These are phyloP conservation scores for Zoysia japonica DNA, from an alignment of 176 grass and related monocot genomes.

Conservation along the genomic window DNA sequence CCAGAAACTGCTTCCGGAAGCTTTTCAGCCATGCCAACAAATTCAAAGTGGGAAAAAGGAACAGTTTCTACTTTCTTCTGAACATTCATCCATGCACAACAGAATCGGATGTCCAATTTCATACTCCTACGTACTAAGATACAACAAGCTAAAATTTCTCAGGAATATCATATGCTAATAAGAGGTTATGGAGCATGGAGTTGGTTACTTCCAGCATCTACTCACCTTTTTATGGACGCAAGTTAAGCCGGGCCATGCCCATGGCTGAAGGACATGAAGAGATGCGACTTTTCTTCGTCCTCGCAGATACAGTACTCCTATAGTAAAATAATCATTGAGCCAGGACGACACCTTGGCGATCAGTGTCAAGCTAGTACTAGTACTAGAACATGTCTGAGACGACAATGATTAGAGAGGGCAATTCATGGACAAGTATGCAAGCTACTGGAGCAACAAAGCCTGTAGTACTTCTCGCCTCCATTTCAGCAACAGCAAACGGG, in stretches of 20 bases:
- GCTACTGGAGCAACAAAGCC: neutral
- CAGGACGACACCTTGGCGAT: slow-evolving; percentile 31
- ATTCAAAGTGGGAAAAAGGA: neutral
- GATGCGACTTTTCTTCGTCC: neutral
- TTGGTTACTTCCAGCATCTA: slow-evolving; percentile 51
- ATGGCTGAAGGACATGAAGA: neutral
- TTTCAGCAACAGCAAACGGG: neutral
- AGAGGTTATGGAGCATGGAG: slow-evolving; percentile 40
- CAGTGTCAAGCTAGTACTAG: neutral
- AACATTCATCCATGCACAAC: neutral
- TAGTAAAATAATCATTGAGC: slow-evolving; percentile 41
- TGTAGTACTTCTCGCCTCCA: neutral
- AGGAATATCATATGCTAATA: neutral
- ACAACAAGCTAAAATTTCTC: neutral
- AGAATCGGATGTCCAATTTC: neutral
- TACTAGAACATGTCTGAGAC: neutral
- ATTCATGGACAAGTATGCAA: neutral
- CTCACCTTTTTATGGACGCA: slow-evolving; percentile 43
- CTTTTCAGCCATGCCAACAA: neutral
- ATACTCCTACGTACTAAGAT: neutral
- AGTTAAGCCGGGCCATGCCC: slow-evolving; percentile 27
- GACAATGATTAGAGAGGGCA: neutral
- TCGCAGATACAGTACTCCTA: neutral
- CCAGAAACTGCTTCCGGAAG: neutral
- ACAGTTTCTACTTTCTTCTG: neutral